Conservation (phyloP, 2,329 filamentous ascomycete species). For the Lecanicillium sp. region DNA sequence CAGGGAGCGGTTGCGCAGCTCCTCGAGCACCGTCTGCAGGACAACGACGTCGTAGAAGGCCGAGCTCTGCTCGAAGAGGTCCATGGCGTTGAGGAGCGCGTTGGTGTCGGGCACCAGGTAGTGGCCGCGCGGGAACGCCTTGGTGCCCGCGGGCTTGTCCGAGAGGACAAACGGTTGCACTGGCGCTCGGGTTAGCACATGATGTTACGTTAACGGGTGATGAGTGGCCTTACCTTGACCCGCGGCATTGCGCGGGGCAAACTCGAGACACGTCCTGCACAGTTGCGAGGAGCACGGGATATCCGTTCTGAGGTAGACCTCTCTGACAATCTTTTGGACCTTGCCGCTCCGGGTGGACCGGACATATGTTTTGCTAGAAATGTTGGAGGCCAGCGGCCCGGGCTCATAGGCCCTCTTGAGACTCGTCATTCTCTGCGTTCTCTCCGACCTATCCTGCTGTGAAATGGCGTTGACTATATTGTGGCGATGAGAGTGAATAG, state of each 20-base stretch:
- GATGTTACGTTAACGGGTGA: neutral
- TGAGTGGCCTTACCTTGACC: constrained; percentile 57
- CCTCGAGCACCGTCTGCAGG: constrained; percentile 91
- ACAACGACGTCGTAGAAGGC: constrained; percentile 97
- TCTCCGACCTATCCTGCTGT: neutral
- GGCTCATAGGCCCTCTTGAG: constrained; percentile 52
- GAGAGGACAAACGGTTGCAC: constrained; percentile 82
- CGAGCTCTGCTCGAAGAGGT: constrained; percentile 85
- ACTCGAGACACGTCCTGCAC: constrained; percentile 68
- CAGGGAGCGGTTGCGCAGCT: constrained; percentile 86
- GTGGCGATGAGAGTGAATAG: neutral
- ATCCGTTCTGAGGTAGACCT: constrained; percentile 91
- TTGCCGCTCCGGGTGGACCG: constrained; percentile 92
- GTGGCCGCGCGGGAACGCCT: constrained; percentile 76
- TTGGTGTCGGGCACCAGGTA: constrained; percentile 97
- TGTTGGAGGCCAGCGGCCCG: constrained; percentile 58
- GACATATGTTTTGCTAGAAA: constrained; percentile 94
- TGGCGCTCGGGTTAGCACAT: constrained; percentile 29
- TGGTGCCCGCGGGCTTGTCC: constrained; percentile 78
- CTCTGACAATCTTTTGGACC: constrained; percentile 96
- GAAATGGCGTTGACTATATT: neutral
- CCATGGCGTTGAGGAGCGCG: constrained; percentile 91
- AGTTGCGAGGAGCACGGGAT: constrained; percentile 94
- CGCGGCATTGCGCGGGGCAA: constrained; percentile 71
- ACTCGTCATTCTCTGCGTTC: constrained; percentile 49